Evolutionary conservation across 306 rosid genomes (phyloP), one percentile per base, ranked within the genome.

Genomic region (Cyamopsis tetragonoloba): DNA sequence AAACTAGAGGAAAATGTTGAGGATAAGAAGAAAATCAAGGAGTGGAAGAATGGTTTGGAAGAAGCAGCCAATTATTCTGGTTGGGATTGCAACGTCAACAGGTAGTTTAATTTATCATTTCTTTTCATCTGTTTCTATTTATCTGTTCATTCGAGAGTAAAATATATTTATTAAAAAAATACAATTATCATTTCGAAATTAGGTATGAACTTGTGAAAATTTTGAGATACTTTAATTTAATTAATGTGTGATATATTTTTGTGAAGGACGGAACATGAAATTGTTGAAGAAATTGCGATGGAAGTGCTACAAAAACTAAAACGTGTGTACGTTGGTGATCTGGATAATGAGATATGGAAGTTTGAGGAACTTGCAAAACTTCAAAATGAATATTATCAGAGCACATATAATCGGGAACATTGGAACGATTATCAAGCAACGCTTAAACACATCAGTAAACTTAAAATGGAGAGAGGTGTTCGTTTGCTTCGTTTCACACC

Each of bases 401-500:
- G 3, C n/a, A 37, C 9, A 9, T 1, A 0, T 1, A 2, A 2
- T 4, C 0, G 0, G 0, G 49, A 54, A 2, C 46, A 68, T 22
- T 1, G 28, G 27, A 0, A 0, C 4, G 47, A 38, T 5, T 28
- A 30, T 20, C 1, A 9, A 0, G 51, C 77, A 5, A 68, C 73
- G 0, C 1, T 54, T 31, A 3, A 27, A 46, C 76, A 69, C 14
- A 26, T 79, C 35, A 35, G 0, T 0, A 23, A 63, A 47, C 64
- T 62, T 39, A 54, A 73, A 55, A 68, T 62, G 83, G 83, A 79
- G 44, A 73, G 60, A 37, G 55, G 38, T 10, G 0, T 66, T 0
- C 61, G 75, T n/a, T 18, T 60, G 72, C 79, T 78, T 78, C 82
- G 75, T 1, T 51, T 75, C 55, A 8, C 79, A 12, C 62, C 79